These are phyloP conservation scores for Escallonia herrerae DNA, from an alignment of 129 eudicot genomes.

Conservation along the genomic window DNA sequence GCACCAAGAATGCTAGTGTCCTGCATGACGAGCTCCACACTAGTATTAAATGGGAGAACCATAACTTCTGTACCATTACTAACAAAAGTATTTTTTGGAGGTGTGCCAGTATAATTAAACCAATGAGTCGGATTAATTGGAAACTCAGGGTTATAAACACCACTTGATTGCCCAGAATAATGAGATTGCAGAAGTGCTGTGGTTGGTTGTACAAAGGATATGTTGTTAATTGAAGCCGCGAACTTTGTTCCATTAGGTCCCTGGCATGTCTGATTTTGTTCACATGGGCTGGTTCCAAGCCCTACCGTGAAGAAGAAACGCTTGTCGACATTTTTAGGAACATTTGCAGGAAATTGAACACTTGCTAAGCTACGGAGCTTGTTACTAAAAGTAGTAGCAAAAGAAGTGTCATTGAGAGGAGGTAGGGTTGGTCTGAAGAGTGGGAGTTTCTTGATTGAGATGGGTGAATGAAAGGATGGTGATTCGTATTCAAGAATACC, in stretches of 20 bases:
- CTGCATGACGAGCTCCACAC: constrained; percentile 56
- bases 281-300: constrained; percentile 51
- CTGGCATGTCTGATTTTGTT: constrained; percentile 37
- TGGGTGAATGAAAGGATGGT: neutral
- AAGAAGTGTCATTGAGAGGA: constrained; percentile 34
- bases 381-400: constrained; percentile 23
- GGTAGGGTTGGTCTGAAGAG: constrained; percentile 34
- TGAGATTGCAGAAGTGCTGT: constrained; percentile 43
- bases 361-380: constrained; percentile 39
- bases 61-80: constrained; percentile 49
- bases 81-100: constrained; percentile 59
- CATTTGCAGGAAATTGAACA: constrained; percentile 49
- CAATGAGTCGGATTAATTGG: constrained; percentile 38
- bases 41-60: constrained; percentile 42
- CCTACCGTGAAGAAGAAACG: constrained; percentile 51
- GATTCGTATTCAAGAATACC: constrained; percentile 1
- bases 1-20: constrained; percentile 52
- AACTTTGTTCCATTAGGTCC: constrained; percentile 53
- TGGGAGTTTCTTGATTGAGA: constrained; percentile 22
- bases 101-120: constrained; percentile 57
- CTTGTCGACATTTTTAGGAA: constrained; percentile 36
- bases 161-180: constrained; percentile 28
- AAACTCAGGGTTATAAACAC: constrained; percentile 41
- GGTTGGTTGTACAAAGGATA: constrained; percentile 35
- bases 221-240: constrained; percentile 42